Evolutionary conservation across 1,284 basidiomycete genomes (phyloP).

Genomic region (Thecaphora thlaspeos): DNA sequence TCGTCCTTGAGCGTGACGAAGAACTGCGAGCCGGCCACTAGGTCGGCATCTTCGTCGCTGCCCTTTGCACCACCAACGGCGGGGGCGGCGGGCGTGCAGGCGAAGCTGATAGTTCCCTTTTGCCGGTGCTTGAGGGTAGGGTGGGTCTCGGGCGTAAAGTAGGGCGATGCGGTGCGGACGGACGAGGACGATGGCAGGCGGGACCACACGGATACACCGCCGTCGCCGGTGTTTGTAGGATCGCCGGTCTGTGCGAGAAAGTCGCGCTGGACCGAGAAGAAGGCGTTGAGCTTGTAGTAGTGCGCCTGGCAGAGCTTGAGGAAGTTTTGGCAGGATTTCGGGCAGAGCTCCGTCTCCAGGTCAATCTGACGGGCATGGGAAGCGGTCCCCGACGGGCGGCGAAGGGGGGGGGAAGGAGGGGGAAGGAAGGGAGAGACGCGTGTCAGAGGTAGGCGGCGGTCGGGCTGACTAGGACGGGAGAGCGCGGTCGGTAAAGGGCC

Average conservation of each 20-base stretch:
- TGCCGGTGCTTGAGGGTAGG: conserved; percentile 75
- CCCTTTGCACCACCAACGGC: conserved; percentile 42
- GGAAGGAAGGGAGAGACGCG: neutral
- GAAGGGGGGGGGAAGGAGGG: neutral
- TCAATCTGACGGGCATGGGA: conserved; percentile 69
- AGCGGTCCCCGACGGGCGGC: too few species aligned
- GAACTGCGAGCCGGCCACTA: conserved; percentile 91
- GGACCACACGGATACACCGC: conserved; percentile 57
- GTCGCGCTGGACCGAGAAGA: conserved; percentile 84
- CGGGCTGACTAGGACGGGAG: neutral
- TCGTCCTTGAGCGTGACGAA: conserved; percentile 88
- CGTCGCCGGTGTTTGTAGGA: conserved; percentile 88
- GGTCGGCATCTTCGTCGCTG: conserved; percentile 66
- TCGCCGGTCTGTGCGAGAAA: conserved; percentile 94
- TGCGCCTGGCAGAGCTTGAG: conserved; percentile 95
- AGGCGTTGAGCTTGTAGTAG: conserved; percentile 92
- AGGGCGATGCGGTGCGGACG: conserved; percentile 62
- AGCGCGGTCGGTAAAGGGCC: too few species aligned
- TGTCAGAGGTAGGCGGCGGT: neutral
- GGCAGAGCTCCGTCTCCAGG: conserved; percentile 85
- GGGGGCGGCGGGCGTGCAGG: conserved; percentile 14
- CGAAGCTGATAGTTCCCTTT: conserved; percentile 77
- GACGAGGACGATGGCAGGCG: conserved; percentile 58
- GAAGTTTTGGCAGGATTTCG: conserved; percentile 88
- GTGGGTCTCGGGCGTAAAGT: conserved; percentile 79